Base-by-base conservation (phyloP, 1,284 basidiomycete genomes). In the Sanghuangporus baumii region DNA sequence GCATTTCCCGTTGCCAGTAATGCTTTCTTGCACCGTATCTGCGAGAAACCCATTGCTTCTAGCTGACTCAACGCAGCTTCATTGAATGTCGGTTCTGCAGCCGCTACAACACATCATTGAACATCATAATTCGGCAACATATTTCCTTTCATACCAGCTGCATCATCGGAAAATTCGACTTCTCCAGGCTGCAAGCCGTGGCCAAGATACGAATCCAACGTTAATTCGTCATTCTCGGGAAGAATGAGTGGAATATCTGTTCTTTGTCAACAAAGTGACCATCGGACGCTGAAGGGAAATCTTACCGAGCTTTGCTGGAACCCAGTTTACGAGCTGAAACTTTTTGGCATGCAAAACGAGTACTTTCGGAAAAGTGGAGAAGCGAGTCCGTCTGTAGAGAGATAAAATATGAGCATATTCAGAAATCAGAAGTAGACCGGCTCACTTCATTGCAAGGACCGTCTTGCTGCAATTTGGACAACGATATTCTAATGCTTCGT, bases 321-420 rank as follows among this genome's bases (percentile, higher is more conserved):
- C 94, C 96, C 96, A 99, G 71, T 96, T 96, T 60, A 96, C 88
- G 6, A 98, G 83, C 75, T 96, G 93, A 79, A 98, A 98, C 70
- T 97, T 96, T 70, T 93, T 93, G 59, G 94, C 89, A 69, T 98
- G 96, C 0, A 99, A 74, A 4, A 96, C 88, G 0, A 99, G 81
- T 1, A 95, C 86, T 26, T 94, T 83, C 0, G 96, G 96, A 80
- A 96, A 95, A 0, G 92, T 90, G 5, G 91, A 83, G 69, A 99
- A 92, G 37, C 82, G 85, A 7, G 82, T 84, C 71, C 81, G 86
- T 75, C 88, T 95, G 7, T 9, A 50, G 18, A 51, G 12, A 43
- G 41, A 14, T 18, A 20, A 5, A 41, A 56, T 50, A 20, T 57
- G 16, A 55, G 37, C 51, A 31, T 6, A 16, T 8, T n/a, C n/a